phyloP scores from a whole-genome alignment of 805 yeast species.

The Metschnikowia aberdeeniae region DNA sequence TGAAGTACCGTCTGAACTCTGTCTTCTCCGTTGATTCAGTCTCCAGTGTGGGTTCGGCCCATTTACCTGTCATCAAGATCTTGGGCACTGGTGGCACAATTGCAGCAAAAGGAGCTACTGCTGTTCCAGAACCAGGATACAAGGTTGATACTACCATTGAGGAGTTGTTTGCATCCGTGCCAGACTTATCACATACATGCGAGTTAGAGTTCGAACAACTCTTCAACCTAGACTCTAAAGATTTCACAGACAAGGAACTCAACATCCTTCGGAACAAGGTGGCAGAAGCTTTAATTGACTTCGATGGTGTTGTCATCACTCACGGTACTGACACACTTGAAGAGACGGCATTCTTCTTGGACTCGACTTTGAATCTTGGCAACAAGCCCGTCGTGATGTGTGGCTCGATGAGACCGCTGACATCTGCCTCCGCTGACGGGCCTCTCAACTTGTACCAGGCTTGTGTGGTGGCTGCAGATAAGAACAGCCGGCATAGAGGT shows the following conservation, averaged over 20 bases:
- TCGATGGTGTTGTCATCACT: conserved; percentile 60
- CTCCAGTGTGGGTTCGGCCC: conserved; percentile 14
- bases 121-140: conserved; percentile 53
- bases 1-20: conserved; percentile 35
- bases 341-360: conserved; percentile 63
- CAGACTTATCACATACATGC: conserved; percentile 52
- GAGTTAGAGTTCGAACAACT: conserved; percentile 60
- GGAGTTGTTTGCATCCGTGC: conserved; percentile 42
- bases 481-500: conserved; percentile 52
- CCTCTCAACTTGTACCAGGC: conserved; percentile 72
- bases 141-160: conserved; percentile 45
- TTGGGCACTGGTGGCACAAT: conserved; percentile 60
- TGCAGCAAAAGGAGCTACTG: conserved; percentile 47
- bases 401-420: conserved; percentile 73
- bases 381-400: conserved; percentile 59
- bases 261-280: conserved; percentile 45
- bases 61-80: conserved; percentile 40
- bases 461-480: conserved; percentile 55
- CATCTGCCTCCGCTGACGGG: conserved; percentile 67
- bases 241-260: conserved; percentile 45
- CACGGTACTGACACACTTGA: conserved; percentile 73
- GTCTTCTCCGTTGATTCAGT: conserved; percentile 18
- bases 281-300: conserved; percentile 38
- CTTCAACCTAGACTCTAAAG: conserved; percentile 59
- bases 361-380: conserved; percentile 37